Percentiles rank a stretch among this genome's conserved stretches.
Conservation (phyloP, 768 basidiomycete species). For the Roridomyces roridus region DNA sequence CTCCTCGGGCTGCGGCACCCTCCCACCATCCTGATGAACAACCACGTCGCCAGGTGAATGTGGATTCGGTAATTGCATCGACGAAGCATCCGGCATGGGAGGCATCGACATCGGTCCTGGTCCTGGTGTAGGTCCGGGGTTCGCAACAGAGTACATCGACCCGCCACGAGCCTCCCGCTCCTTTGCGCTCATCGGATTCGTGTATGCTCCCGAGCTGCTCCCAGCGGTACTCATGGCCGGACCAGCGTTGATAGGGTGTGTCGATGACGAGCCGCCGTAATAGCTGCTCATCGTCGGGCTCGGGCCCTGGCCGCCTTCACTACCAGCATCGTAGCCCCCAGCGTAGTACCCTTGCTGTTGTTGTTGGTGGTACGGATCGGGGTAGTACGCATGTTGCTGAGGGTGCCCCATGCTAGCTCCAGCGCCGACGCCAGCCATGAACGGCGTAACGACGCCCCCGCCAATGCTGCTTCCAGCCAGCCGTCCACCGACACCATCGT, state of each 20-base stretch:
- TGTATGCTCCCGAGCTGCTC: slow-evolving; percentile 9
- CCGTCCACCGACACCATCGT: slow-evolving; percentile 44
- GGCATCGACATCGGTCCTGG: too few relatives aligned
- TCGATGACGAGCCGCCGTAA: too few relatives aligned
- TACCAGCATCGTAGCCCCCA: background rate
- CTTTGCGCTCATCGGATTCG: too few relatives aligned
- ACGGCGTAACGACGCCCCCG: slow-evolving; percentile 42
- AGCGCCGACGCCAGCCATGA: slow-evolving; percentile 17
- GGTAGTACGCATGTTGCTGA: background rate
- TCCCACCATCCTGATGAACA: slow-evolving; percentile 25
- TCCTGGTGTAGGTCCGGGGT: too few relatives aligned
- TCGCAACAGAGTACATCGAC: too few relatives aligned
- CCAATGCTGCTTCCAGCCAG: slow-evolving; percentile 34
- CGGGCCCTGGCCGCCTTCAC: slow-evolving; percentile 4
- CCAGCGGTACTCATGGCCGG: background rate
- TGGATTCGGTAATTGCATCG: too few relatives aligned
- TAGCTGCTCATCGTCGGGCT: too few relatives aligned
- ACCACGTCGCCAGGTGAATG: slow-evolving; percentile 19
- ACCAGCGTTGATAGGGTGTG: background rate
- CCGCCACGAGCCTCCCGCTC: slow-evolving; percentile 23
- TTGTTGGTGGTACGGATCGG: background rate
- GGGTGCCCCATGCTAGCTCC: background rate
- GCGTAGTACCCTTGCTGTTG: slow-evolving; percentile 3
- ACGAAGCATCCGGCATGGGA: too few relatives aligned
- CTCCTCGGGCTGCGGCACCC: too few relatives aligned